These are phyloP conservation scores for Chiua virens DNA, from an alignment of 768 basidiomycete genomes.

Conservation along the genomic window DNA sequence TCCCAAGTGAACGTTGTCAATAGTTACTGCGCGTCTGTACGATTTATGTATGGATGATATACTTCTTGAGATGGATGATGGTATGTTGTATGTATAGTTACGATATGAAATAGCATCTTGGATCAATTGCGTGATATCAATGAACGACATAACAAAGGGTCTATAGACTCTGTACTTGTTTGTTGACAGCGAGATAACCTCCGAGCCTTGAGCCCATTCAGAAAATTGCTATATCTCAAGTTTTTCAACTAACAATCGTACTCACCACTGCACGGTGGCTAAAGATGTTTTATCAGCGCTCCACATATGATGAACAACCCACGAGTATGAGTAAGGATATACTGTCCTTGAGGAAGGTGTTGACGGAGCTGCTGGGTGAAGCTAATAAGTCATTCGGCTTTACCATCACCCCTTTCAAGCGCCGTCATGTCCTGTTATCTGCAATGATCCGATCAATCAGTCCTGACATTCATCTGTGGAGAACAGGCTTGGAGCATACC, in stretches of 20 bases:
- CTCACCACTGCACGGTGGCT: conserved; percentile 23
- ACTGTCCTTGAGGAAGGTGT: conserved; percentile 32
- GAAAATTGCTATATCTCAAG: no score
- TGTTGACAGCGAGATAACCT: conserved; percentile 38
- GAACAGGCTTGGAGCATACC: conserved; percentile 12
- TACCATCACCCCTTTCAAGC: conserved; percentile 35
- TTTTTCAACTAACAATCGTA: neutral
- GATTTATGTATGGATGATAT: no score
- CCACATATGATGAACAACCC: conserved; percentile 4
- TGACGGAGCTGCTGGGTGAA: conserved; percentile 33
- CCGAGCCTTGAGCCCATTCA: conserved; percentile 15
- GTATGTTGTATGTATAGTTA: no score
- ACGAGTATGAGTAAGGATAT: conserved; percentile 37
- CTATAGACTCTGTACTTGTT: neutral
- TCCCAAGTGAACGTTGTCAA: neutral
- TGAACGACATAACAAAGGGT: no score
- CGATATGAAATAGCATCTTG: no score
- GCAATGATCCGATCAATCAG: neutral
- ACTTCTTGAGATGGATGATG: no score
- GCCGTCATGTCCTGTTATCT: conserved; percentile 31
- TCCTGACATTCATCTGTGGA: no score
- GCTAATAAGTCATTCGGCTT: conserved; percentile 36
- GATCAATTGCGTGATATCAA: no score
- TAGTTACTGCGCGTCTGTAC: no score
- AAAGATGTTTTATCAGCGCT: neutral